Evolutionary conservation across 805 yeast genomes (phyloP), one percentile per base, ranked within the genome.

Genomic region (Cyberlindnera saturnus): DNA sequence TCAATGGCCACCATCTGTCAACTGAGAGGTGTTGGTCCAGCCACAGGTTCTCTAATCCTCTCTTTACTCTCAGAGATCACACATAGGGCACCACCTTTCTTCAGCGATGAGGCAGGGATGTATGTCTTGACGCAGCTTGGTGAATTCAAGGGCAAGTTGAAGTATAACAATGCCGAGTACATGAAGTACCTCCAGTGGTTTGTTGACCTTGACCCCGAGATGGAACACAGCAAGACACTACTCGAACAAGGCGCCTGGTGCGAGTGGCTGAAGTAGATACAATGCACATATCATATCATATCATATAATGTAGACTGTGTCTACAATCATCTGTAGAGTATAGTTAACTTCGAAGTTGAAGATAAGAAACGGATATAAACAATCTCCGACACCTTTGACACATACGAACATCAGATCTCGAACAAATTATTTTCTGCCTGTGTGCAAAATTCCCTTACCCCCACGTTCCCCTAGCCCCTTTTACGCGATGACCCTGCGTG

Each of bases 1-100:
- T 36, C 57, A 0, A 2, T 52, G 38, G 38, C 36, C 9, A 29
- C 31, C 0, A 20, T 56, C 5, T 41, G 42, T 7, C 39, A 39
- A 3, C 37, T 58, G 10, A 15, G 58, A 36, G 61, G 62, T 3
- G 59, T 58, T 5, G 61, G 62, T 0, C 62, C 62, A 2, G 62
- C 62, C 1, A 58, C 61, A 3, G 59, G 52, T 1, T 58, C 62
- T 1, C 31, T 58, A 18, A 26, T 58, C 3, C 40, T 58, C 2
- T 56, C 60, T 2, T 18, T 47, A 4, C 32, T 56, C 16, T 38
- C 36, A 10, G 37, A 35, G 9, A 44, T 53, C n/a, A 47, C 52
- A 0, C 31, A 9, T 0, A n/a, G 32, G 3, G 55, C 61, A 3
- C 62, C 62, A 8, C 57, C 60, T 7, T 58, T 55, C 36, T 58